Base-by-base conservation (phyloP, 495 filamentous ascomycete genomes). In the Viridothelium virens region DNA sequence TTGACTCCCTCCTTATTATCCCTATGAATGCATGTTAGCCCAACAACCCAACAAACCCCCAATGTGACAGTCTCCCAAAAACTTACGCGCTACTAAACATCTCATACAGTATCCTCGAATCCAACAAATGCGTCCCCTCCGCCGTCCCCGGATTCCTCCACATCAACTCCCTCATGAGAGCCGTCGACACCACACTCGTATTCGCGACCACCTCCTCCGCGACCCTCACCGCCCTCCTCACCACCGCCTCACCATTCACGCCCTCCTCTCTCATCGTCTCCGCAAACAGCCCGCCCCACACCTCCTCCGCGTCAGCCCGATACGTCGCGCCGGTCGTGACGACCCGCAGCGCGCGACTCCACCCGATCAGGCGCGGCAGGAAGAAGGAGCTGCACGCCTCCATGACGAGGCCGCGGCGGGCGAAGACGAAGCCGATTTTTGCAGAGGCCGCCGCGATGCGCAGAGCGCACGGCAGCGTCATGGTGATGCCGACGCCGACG, bases 401-500 rank as follows among this genome's bases (percentile, higher is more conserved):
- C 80, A 84, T 83, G 46, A 81, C 77, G 63, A 88, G 78, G 1
- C 85, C 86, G 16, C 85, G 78, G 31, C 85, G 79, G 61, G 79
- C 80, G 73, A 88, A 89, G 38, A 87, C 84, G 70, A 89, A 87
- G 67, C 86, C 86, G 68, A 85, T 82, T 78, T 80, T 86, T 6
- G 84, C 84, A 38, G 74, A 74, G 61, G 75, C 69, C 66, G 79
- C 82, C 36, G 79, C 83, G 62, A 89, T 75, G 63, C 86, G 77
- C 62, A 89, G 84, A 46, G 77, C 79, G 65, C 82, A 81, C 1
- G 86, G 85, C 11, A 89, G 80, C 14, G 83, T 84, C 85, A 87
- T 87, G 11, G 86, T 89, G 72, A 88, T 86, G 4, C 86, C 86
- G 7, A 88, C 80, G 9, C 86, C 86, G 9, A 87, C 86, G 31